These are phyloP conservation scores for Trichoderma sp. DNA, from an alignment of 2,329 filamentous ascomycete genomes.

Conservation along the genomic window DNA sequence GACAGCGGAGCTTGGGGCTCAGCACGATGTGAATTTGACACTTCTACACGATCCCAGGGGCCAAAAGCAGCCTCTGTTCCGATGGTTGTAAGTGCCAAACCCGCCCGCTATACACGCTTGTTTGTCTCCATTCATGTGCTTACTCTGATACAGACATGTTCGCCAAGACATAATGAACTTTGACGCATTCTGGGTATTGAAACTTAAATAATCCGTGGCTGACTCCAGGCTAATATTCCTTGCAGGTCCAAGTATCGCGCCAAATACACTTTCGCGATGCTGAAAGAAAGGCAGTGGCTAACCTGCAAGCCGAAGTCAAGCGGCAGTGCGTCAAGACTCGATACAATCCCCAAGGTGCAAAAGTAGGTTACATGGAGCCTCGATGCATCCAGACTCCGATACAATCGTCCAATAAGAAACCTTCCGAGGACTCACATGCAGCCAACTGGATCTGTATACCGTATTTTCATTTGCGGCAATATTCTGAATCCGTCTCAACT, in stretches of 20 bases:
- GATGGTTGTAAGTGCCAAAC: slow-evolving; percentile 39
- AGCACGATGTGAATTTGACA: slow-evolving; percentile 39
- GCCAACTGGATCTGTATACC: slow-evolving; percentile 49
- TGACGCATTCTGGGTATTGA: slow-evolving; percentile 43
- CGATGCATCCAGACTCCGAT: slow-evolving; percentile 41
- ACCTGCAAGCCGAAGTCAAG: slow-evolving; percentile 42
- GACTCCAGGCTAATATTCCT: slow-evolving; percentile 13
- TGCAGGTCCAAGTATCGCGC: slow-evolving; percentile 39
- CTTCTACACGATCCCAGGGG: slow-evolving; percentile 37
- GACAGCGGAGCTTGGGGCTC: slow-evolving; percentile 39
- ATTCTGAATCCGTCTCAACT: slow-evolving; percentile 40
- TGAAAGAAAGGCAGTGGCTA: slow-evolving; percentile 38
- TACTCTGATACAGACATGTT: slow-evolving; percentile 35
- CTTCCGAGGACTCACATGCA: slow-evolving; percentile 21
- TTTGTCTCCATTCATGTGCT: not conserved
- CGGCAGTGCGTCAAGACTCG: slow-evolving; percentile 40
- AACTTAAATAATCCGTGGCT: not conserved
- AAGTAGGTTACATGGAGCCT: slow-evolving; percentile 46
- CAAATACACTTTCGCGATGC: slow-evolving; percentile 36
- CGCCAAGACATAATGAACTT: slow-evolving; percentile 45
- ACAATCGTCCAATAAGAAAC: slow-evolving; percentile 28
- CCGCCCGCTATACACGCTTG: slow-evolving; percentile 10
- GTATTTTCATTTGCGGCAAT: slow-evolving; percentile 49
- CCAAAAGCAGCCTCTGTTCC: slow-evolving; percentile 40
- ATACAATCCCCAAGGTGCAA: slow-evolving; percentile 40